These are phyloP conservation scores for Globisporangium perplexum DNA, from an alignment of 352 stramenopile species.

Conservation along the genomic window DNA sequence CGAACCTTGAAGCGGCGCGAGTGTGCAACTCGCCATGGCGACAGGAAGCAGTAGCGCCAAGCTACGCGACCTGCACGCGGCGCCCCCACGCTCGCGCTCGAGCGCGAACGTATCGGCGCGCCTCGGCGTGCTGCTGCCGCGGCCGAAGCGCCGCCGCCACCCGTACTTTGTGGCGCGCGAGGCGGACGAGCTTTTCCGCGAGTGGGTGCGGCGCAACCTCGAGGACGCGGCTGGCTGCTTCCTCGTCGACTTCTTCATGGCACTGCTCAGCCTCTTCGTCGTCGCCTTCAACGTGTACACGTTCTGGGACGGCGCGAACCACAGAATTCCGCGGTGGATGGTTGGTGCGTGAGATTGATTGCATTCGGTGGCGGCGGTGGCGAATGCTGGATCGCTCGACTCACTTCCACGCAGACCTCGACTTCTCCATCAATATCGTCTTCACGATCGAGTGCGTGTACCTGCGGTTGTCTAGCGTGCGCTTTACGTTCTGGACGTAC, in stretches of 20 bases:
- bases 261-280: constrained; percentile 53
- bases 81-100: constrained; percentile 25
- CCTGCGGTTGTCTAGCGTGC: background rate
- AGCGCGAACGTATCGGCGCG: constrained; percentile 20
- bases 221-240: constrained; percentile 54
- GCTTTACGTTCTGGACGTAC: background rate
- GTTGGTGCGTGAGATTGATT: constrained; percentile 21
- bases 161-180: constrained; percentile 28
- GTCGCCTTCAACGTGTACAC: constrained; percentile 57
- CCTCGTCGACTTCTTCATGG: constrained; percentile 32
- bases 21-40: background rate
- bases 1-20: background rate
- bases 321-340: constrained; percentile 28
- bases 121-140: constrained; percentile 26
- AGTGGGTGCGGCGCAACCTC: constrained; percentile 72
- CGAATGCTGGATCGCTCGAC: background rate
- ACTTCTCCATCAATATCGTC: constrained; percentile 54
- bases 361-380: background rate
- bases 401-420: constrained; percentile 22
- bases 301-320: constrained; percentile 47
- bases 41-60: background rate
- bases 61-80: background rate
- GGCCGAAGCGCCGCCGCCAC: constrained; percentile 24
- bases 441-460: constrained; percentile 63
- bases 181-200: constrained; percentile 39